Conservation (phyloP, 306 rosid genomes). For the Coriaria nepalensis region DNA sequence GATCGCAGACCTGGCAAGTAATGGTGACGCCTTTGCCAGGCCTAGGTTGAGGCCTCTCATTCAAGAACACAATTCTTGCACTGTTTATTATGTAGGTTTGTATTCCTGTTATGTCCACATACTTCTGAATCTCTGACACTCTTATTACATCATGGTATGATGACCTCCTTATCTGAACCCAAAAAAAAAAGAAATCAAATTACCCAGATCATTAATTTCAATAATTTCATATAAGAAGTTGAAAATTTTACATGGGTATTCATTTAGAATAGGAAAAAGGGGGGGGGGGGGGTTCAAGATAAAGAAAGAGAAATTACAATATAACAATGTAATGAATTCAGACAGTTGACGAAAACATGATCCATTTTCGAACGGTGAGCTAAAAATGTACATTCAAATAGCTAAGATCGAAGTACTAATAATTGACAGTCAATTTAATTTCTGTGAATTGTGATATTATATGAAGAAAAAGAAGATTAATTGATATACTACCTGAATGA, state of each 20-base stretch:
- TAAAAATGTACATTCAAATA: too few relatives aligned
- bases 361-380: too few relatives aligned
- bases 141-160: constrained; percentile 74
- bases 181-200: constrained; percentile 13
- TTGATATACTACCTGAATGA: constrained; percentile 33
- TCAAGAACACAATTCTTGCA: constrained; percentile 59
- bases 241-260: neutral
- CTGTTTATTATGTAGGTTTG: constrained; percentile 57
- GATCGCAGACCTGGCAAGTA: constrained; percentile 43
- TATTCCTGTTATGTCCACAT: constrained; percentile 45
- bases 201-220: constrained; percentile 4
- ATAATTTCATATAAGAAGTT: constrained; percentile 1
- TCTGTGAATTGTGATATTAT: too few relatives aligned
- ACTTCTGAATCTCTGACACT: constrained; percentile 52
- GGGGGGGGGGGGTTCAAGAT: too few relatives aligned
- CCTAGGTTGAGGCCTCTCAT: constrained; percentile 59
- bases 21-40: constrained; percentile 53
- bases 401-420: too few relatives aligned
- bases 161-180: constrained; percentile 50
- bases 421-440: too few relatives aligned
- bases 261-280: too few relatives aligned
- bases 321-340: too few relatives aligned
- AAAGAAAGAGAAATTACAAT: too few relatives aligned
- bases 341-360: too few relatives aligned
- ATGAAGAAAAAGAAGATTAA: neutral